Conservation (phyloP, 2,329 filamentous ascomycete species). For the Botrytis hyacinthi region DNA sequence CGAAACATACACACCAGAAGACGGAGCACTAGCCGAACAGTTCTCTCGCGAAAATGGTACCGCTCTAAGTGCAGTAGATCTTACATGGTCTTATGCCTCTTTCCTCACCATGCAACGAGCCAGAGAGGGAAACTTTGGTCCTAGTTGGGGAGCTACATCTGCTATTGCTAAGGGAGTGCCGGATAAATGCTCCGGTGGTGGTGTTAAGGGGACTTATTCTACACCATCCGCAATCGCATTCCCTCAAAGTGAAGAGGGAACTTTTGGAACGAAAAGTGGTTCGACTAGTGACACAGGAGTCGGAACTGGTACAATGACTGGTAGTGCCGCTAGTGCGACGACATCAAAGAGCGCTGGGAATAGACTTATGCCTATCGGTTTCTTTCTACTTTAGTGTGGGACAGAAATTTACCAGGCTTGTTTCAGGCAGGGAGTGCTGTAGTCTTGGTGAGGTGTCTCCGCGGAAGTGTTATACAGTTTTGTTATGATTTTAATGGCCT, state of each 20-base stretch:
- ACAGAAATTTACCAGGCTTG: background rate
- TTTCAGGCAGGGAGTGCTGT: background rate
- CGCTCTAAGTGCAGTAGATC: constrained; percentile 60
- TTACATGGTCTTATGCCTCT: constrained; percentile 72
- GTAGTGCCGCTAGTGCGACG: background rate
- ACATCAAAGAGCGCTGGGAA: constrained; percentile 15
- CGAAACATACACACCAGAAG: constrained; percentile 49
- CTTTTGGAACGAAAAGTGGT: constrained; percentile 2
- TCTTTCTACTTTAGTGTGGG: background rate
- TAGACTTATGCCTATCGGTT: background rate
- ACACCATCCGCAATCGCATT: background rate
- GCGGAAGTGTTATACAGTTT: background rate
- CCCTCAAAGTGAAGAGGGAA: constrained; percentile 8
- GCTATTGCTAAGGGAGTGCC: constrained; percentile 38
- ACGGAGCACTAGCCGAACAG: constrained; percentile 66
- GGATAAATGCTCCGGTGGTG: constrained; percentile 6
- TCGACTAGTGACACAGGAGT: background rate
- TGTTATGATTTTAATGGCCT: background rate
- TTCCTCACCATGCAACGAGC: constrained; percentile 61
- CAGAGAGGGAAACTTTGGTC: constrained; percentile 52
- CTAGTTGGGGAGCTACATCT: constrained; percentile 51
- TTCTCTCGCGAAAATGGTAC: constrained; percentile 53
- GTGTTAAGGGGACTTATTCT: background rate
- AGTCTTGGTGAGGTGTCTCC: background rate
- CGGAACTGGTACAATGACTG: background rate